phyloP scores from a whole-genome alignment of 345 rosid species.

The Populus tremula region DNA sequence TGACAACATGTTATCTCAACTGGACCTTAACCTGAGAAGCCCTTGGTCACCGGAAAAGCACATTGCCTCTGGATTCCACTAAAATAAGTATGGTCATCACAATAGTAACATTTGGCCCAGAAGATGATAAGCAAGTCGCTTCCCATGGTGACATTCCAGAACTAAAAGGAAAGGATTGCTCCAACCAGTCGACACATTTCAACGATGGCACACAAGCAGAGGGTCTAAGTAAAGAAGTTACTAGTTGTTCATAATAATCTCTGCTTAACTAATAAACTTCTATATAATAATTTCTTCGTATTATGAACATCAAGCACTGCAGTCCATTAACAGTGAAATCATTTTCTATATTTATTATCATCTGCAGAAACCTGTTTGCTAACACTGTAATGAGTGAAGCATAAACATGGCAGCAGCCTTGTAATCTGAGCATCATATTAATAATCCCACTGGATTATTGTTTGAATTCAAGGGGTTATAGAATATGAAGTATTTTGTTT shows the following conservation, averaged over 20 bases:
- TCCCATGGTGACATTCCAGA: too few species aligned
- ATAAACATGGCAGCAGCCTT: too few species aligned
- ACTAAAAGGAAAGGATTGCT: too few species aligned
- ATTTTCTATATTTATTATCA: background rate
- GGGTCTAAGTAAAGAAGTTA: background rate
- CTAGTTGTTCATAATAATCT: background rate
- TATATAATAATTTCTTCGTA: too few species aligned
- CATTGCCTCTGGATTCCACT: background rate
- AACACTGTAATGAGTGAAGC: background rate
- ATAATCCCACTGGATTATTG: too few species aligned
- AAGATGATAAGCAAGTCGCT: too few species aligned
- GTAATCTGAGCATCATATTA: too few species aligned
- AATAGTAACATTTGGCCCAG: too few species aligned
- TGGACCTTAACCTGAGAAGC: background rate
- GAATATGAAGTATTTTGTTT: too few species aligned
- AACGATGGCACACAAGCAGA: background rate
- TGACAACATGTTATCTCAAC: background rate
- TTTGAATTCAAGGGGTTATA: too few species aligned
- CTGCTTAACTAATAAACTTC: too few species aligned
- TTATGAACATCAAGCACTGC: background rate
- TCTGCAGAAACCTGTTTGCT: background rate
- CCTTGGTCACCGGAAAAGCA: background rate
- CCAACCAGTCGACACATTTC: background rate
- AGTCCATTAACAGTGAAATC: background rate
- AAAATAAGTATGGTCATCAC: background rate